Conservation (phyloP, 306 rosid genomes). For the Trifolium subterraneum region DNA sequence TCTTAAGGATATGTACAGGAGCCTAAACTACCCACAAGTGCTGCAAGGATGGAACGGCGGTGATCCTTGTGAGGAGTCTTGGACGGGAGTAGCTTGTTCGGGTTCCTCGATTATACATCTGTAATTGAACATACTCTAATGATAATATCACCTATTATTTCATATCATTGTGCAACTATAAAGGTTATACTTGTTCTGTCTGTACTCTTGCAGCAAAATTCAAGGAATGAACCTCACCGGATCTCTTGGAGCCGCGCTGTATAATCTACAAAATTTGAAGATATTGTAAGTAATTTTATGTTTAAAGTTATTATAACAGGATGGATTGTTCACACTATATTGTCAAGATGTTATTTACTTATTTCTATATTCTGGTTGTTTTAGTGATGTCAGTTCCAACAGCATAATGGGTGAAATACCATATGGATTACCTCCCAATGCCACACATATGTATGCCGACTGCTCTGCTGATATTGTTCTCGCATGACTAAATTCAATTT, state of each 20-base stretch:
- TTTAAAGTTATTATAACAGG: not conserved
- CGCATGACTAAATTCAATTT: constrained; percentile 1
- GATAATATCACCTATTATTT: constrained; percentile 5
- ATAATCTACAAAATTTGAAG: constrained; percentile 68
- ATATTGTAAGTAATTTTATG: constrained; percentile 60
- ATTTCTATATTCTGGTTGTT: constrained; percentile 40
- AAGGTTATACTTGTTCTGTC: constrained; percentile 17
- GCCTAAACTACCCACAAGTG: constrained; percentile 61
- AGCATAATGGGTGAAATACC: constrained; percentile 77
- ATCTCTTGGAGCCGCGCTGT: constrained; percentile 63
- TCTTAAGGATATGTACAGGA: constrained; percentile 66
- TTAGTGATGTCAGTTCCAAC: constrained; percentile 86
- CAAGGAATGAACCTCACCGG: constrained; percentile 82
- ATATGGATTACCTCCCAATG: constrained; percentile 71
- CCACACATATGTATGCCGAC: constrained; percentile 76
- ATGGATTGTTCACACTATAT: not conserved
- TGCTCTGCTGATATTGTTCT: constrained; percentile 15
- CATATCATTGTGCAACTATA: constrained; percentile 13
- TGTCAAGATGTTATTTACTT: constrained; percentile 23
- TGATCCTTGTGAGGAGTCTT: constrained; percentile 89
- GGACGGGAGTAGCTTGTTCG: constrained; percentile 86
- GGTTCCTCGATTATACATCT: constrained; percentile 79
- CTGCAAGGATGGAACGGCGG: constrained; percentile 75
- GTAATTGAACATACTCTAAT: constrained; percentile 50
- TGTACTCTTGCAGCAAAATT: constrained; percentile 63